These are phyloP conservation scores for Termitomyces sp. DNA, from an alignment of 768 basidiomycete species.

Conservation along the genomic window DNA sequence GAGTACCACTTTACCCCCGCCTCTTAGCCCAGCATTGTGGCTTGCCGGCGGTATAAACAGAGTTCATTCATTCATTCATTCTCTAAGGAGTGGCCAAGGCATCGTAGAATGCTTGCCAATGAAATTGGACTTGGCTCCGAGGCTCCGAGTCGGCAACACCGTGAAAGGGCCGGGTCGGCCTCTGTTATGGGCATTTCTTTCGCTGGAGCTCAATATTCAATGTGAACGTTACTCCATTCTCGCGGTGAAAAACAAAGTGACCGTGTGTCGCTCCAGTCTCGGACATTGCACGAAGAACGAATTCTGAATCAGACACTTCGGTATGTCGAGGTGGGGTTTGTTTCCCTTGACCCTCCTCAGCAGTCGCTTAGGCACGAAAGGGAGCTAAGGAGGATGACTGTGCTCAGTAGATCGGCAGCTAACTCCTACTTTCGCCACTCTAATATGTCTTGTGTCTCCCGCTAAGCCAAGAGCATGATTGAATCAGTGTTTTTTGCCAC, in stretches of 20 bases:
- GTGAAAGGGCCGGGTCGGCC: not conserved
- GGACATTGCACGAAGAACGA: not conserved
- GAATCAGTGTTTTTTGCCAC: not conserved
- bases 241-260: not conserved
- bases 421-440: not conserved
- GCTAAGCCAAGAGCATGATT: not conserved
- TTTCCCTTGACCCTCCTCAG: not conserved
- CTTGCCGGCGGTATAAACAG: no score
- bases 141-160: not conserved
- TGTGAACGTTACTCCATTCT: not conserved
- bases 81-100: no score
- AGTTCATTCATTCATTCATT: no score
- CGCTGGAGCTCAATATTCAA: slow-evolving; percentile 1
- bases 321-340: not conserved
- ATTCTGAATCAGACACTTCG: not conserved
- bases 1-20: no score
- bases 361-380: not conserved
- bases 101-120: not conserved
- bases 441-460: not conserved
- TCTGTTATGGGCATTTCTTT: not conserved
- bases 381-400: not conserved
- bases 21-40: no score
- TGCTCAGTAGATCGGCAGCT: not conserved
- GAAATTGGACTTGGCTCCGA: not conserved
- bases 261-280: not conserved